Conservation (phyloP, 1,139 yeast genomes). For the Ogataea hybrid region DNA sequence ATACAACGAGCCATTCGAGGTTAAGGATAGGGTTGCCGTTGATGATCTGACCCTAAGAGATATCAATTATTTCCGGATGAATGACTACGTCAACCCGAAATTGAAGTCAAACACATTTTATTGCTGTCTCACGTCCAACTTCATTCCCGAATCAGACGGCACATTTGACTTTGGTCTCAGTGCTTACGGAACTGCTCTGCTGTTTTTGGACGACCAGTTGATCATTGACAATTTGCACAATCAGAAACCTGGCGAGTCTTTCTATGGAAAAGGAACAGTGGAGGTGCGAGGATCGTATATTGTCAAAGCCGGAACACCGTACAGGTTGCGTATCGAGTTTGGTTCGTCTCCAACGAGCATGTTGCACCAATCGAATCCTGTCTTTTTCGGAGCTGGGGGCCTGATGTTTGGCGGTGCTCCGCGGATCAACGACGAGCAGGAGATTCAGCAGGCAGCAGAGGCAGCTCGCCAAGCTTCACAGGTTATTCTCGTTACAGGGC, state of each 20-base stretch:
- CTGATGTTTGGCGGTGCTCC: conserved; percentile 38
- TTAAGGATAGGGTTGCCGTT: conserved; percentile 6
- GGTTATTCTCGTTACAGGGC: conserved; percentile 44
- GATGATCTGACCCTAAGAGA: conserved; percentile 16
- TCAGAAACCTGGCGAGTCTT: conserved; percentile 48
- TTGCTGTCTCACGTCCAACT: conserved; percentile 44
- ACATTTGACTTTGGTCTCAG: conserved; percentile 51
- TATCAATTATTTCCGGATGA: conserved; percentile 33
- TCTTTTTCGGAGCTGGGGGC: conserved; percentile 40
- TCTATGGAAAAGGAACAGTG: conserved; percentile 50
- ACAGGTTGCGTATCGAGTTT: conserved; percentile 46
- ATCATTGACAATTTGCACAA: conserved; percentile 54
- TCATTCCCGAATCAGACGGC: conserved; percentile 45
- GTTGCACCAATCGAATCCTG: conserved; percentile 25
- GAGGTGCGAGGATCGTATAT: conserved; percentile 36
- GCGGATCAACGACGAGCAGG: conserved; percentile 27
- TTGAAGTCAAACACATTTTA: conserved; percentile 29
- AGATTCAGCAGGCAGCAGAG: conserved; percentile 39
- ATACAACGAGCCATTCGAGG: conserved; percentile 22
- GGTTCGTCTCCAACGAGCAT: conserved; percentile 49
- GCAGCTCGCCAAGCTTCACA: conserved; percentile 45
- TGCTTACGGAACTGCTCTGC: conserved; percentile 50
- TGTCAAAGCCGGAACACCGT: conserved; percentile 38
- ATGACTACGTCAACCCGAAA: conserved; percentile 7
- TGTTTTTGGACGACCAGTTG: conserved; percentile 49